Base-by-base conservation (phyloP, 1,284 basidiomycete genomes). In the Testicularia cyperi region DNA sequence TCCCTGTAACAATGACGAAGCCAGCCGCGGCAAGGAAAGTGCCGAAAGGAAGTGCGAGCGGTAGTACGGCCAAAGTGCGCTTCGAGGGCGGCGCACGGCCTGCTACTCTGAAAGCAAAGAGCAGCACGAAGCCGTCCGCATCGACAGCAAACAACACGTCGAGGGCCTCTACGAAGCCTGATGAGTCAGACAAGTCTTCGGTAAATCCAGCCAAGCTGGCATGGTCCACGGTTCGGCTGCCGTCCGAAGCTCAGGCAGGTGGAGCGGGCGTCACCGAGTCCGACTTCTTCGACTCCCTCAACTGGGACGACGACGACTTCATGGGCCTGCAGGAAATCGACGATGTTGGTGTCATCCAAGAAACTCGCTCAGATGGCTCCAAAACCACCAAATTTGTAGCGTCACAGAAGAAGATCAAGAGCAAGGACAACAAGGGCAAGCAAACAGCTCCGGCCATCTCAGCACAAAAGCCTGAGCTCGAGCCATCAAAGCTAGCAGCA, bases 251-350 rank as follows among this genome's bases (percentile, higher is more conserved):
- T 4, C 46, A 55, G 18, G 52, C 60, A 0, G 51, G 48, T 22
- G 64, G 58, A 16, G 60, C 58, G 4, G 58, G 64, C 26, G 44
- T 53, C 15, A 64, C 54, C 37, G 49, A 66, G 22, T 57, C 58
- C 41, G 60, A 60, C 43, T 64, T 52, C 21, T 62, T 62, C 54
- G 34, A 58, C 31, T 31, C 47, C 9, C 44, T 58, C 34, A 41
- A 54, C 27, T 54, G 49, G 47, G 53, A 53, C 15, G 68, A 54
- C 38, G 70, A 66, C 25, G 72, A 70, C 39, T 75, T 70, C 26
- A 71, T 75, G 61, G 74, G 74, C 6, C 35, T 76, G 21, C 65
- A 71, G 39, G 65, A 71, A 42, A 68, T 70, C 19, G 70, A 73
- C 21, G 69, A 65, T 33, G 70, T 68, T 16, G 60, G 70, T 8